phyloP scores from a whole-genome alignment of 2,329 filamentous ascomycete species.

The Esteya vermicola region DNA sequence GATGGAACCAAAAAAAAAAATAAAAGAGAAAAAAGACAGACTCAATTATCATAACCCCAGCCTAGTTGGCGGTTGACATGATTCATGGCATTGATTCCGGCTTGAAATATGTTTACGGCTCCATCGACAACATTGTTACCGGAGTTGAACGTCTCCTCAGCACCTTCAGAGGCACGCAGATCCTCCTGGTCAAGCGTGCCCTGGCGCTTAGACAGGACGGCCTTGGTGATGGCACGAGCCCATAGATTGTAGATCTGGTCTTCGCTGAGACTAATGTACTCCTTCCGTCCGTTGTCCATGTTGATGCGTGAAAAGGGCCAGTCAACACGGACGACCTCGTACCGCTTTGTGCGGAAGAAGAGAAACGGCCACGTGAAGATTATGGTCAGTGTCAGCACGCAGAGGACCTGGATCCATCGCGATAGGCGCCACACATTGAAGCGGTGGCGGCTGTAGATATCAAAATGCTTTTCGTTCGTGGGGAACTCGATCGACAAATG shows the following conservation, averaged over 20 bases:
- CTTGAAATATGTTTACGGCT: conserved; percentile 26
- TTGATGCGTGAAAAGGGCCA: conserved; percentile 39
- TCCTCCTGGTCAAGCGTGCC: conserved; percentile 43
- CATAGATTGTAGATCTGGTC: conserved; percentile 50
- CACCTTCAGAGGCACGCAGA: conserved; percentile 27
- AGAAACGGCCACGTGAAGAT: conserved; percentile 58
- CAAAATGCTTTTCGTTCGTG: conserved; percentile 37
- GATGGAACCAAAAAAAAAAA: not conserved
- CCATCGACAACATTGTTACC: conserved; percentile 25
- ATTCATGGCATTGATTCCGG: conserved; percentile 35
- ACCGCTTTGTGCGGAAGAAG: conserved; percentile 52
- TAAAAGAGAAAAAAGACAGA: not conserved
- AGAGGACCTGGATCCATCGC: conserved; percentile 48
- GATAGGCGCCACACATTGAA: conserved; percentile 53
- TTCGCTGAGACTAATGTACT: conserved; percentile 40
- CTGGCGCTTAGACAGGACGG: conserved; percentile 43
- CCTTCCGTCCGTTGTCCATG: conserved; percentile 19
- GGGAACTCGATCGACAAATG: conserved; percentile 44
- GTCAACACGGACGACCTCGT: conserved; percentile 45
- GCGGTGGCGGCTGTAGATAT: conserved; percentile 48
- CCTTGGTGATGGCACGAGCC: conserved; percentile 42
- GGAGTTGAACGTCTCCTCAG: conserved; percentile 19
- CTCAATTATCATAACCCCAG: conserved; percentile 27
- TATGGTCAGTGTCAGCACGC: conserved; percentile 53
- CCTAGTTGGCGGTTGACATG: conserved; percentile 38